A percentile compares a stretch with the other conserved stretches of the same genome.
Conservation (phyloP, 2,329 filamentous ascomycete species). For the Rutstroemia sp. region DNA sequence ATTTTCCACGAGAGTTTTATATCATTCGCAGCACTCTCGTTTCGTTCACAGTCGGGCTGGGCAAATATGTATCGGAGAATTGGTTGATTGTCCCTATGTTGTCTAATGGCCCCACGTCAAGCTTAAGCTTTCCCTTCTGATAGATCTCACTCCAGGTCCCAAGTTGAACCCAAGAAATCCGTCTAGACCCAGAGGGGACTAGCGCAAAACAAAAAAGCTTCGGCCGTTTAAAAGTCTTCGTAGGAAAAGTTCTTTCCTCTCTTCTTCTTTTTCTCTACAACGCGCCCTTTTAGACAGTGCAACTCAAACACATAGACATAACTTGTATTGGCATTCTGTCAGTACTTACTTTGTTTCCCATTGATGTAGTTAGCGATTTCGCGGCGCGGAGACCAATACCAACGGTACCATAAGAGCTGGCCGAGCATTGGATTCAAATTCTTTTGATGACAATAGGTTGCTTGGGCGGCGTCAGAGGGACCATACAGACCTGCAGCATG, state of each 20-base stretch:
- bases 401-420: slow-evolving; percentile 51
- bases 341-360: slow-evolving; percentile 44
- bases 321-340: slow-evolving; percentile 62
- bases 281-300: slow-evolving; percentile 82
- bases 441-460: slow-evolving; percentile 39
- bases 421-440: slow-evolving; percentile 37
- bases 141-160: slow-evolving; percentile 1
- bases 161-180: not conserved
- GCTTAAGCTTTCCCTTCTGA: not conserved
- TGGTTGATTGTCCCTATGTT: not conserved
- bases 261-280: slow-evolving; percentile 43
- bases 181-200: not conserved
- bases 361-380: slow-evolving; percentile 59
- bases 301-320: slow-evolving; percentile 56
- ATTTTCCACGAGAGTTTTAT: slow-evolving; percentile 7
- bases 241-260: slow-evolving; percentile 21
- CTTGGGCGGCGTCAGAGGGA: slow-evolving; percentile 80
- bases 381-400: slow-evolving; percentile 46
- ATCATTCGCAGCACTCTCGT: slow-evolving; percentile 17
- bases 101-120: slow-evolving; percentile 21
- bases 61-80: not conserved
- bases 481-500: slow-evolving; percentile 46
- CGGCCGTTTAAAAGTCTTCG: no score
- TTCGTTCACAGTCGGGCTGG: not conserved
- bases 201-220: not conserved